These are phyloP conservation scores for Sugiyamaella lignohabitans DNA, from an alignment of 805 yeast species.

Conservation along the genomic window DNA sequence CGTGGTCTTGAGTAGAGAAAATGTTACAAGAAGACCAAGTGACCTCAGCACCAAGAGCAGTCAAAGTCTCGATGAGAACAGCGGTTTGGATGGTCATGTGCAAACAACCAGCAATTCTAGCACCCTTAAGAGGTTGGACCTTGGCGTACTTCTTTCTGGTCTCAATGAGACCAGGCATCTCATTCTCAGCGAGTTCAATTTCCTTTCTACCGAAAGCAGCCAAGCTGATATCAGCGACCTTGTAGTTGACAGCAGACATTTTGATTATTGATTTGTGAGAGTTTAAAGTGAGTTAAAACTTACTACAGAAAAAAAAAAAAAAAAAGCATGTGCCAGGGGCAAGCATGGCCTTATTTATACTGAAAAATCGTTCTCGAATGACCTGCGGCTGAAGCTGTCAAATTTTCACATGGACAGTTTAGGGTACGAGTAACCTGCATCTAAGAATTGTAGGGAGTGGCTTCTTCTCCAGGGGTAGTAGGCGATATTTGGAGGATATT, in stretches of 20 bases:
- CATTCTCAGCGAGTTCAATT: conserved; percentile 97
- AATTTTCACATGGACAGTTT: not conserved
- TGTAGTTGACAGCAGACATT: conserved; percentile 52
- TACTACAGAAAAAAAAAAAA: not conserved
- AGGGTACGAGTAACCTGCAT: too few species aligned
- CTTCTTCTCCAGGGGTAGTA: too few species aligned
- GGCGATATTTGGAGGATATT: too few species aligned
- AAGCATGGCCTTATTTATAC: too few species aligned
- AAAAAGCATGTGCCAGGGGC: not conserved
- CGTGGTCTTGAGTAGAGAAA: conserved; percentile 99
- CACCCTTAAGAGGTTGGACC: conserved; percentile 94
- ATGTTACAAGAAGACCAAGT: conserved; percentile 99
- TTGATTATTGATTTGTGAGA: not conserved
- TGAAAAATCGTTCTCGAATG: not conserved
- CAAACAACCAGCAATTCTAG: conserved; percentile 97
- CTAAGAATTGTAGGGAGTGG: too few species aligned
- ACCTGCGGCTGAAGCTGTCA: not conserved
- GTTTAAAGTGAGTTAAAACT: not conserved
- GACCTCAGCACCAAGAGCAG: conserved; percentile 97
- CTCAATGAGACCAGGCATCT: conserved; percentile 99
- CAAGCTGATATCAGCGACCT: conserved; percentile 95
- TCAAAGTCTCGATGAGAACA: conserved; percentile 94
- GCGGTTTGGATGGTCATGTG: conserved; percentile 99
- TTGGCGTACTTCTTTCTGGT: conserved; percentile 89
- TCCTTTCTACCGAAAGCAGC: conserved; percentile 99